A percentile compares a stretch with the other conserved stretches of the same genome.
Conservation (phyloP, 768 basidiomycete genomes). For the Holtermanniella nyarrowii region DNA sequence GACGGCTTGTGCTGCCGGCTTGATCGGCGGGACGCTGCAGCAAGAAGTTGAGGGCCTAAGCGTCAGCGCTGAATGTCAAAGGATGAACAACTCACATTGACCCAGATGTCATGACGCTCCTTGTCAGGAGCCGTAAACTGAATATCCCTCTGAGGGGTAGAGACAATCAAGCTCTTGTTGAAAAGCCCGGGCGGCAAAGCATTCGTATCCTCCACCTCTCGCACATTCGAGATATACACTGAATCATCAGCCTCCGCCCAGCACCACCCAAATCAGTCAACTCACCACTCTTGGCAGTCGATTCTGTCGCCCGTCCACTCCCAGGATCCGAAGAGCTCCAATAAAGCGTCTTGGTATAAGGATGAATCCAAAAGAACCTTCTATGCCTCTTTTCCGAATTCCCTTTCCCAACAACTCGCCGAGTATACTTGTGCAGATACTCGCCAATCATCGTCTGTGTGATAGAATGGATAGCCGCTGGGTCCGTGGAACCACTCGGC, state of each 20-base stretch:
- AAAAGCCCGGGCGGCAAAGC: constrained; percentile 89
- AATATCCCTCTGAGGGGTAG: constrained; percentile 90
- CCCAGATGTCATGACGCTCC: constrained; percentile 95
- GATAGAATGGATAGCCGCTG: constrained; percentile 83
- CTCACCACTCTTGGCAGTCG: constrained; percentile 93
- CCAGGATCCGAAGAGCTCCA: constrained; percentile 95
- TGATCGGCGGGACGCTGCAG: constrained; percentile 55
- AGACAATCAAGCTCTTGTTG: constrained; percentile 84
- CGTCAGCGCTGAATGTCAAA: not conserved
- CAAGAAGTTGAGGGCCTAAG: constrained; percentile 80
- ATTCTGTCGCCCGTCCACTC: constrained; percentile 73
- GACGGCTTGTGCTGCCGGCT: constrained; percentile 9
- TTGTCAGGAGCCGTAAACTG: constrained; percentile 94
- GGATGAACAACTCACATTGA: constrained; percentile 52
- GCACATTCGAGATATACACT: constrained; percentile 91
- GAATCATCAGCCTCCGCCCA: constrained; percentile 13
- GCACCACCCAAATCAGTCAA: constrained; percentile 27
- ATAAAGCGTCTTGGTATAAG: constrained; percentile 93
- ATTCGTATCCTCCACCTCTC: constrained; percentile 85
- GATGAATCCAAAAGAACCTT: constrained; percentile 99
- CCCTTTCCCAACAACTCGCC: constrained; percentile 77
- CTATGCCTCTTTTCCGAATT: constrained; percentile 81
- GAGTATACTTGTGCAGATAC: constrained; percentile 95
- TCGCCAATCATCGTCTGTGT: constrained; percentile 99
- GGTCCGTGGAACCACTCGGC: constrained; percentile 60